Percentiles rank a stretch among this genome's conserved stretches.
Conservation (phyloP, 371 early-diverging fungal species). For the Apophysomyces trapeziformis region DNA sequence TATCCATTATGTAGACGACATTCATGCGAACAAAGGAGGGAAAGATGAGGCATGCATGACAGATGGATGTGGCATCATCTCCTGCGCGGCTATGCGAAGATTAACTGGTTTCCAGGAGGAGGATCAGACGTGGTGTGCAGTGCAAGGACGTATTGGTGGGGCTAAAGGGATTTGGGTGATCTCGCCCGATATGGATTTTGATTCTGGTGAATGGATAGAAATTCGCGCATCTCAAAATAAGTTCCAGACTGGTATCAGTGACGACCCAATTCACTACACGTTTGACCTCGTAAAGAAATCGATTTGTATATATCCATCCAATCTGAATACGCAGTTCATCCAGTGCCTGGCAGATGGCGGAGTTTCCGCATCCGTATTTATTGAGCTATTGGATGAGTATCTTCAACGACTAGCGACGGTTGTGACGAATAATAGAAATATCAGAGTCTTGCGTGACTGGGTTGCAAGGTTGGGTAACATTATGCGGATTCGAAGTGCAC, state of each 20-base stretch:
- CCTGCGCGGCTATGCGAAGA: conserved; percentile 23
- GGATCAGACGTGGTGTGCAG: conserved; percentile 18
- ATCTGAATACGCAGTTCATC: conserved; percentile 29
- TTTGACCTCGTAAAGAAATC: conserved; percentile 20
- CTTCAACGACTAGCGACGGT: conserved; percentile 6
- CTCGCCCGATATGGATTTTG: conserved; percentile 13
- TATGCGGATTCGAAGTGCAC: conserved; percentile 8
- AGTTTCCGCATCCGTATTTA: conserved; percentile 16
- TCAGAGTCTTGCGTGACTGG: conserved; percentile 16
- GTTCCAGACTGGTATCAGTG: conserved; percentile 16
- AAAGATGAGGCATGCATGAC: conserved; percentile 23
- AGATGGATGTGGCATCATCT: conserved; percentile 30
- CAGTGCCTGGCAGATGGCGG: conserved; percentile 25
- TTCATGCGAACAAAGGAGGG: background rate
- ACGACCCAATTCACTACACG: conserved; percentile 18
- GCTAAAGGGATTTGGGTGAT: conserved; percentile 32
- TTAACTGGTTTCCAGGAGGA: conserved; percentile 13
- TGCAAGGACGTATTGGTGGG: conserved; percentile 30
- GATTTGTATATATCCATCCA: conserved; percentile 15
- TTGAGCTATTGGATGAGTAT: conserved; percentile 23
- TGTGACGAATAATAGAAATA: conserved; percentile 11
- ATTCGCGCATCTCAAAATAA: conserved; percentile 23
- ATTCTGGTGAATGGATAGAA: conserved; percentile 21
- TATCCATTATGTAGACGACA: conserved; percentile 17
- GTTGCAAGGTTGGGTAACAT: conserved; percentile 1